phyloP scores from a whole-genome alignment of 805 yeast species.

The Blastobotrys americana region DNA sequence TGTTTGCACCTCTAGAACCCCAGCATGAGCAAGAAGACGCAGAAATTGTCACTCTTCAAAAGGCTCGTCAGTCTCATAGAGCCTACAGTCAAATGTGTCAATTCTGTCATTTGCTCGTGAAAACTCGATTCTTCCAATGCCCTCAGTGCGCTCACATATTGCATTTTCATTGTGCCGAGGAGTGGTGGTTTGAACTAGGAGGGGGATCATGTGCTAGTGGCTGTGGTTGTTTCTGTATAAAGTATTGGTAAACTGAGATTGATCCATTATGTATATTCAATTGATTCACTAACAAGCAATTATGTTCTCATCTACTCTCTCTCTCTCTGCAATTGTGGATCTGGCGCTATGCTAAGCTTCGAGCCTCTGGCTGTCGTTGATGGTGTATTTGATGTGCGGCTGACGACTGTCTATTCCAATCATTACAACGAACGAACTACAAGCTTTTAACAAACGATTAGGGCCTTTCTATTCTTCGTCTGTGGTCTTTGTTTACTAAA shows the following conservation, averaged over 20 bases:
- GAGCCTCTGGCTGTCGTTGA: no score
- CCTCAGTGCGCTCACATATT: slow-evolving; percentile 68
- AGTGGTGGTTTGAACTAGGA: slow-evolving; percentile 60
- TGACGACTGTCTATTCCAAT: no score
- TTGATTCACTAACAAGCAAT: no score
- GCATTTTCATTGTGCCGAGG: slow-evolving; percentile 70
- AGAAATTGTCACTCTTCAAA: slow-evolving; percentile 11
- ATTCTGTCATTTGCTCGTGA: slow-evolving; percentile 55
- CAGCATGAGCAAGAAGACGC: background rate
- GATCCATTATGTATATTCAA: no score
- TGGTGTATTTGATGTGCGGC: no score
- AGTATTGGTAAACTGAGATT: background rate
- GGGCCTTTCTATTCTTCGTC: no score
- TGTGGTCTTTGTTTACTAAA: no score
- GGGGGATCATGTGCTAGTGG: slow-evolving; percentile 3
- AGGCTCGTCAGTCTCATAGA: slow-evolving; percentile 9
- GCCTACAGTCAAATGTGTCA: slow-evolving; percentile 43
- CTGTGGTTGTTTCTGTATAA: slow-evolving; percentile 3
- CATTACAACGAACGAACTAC: no score
- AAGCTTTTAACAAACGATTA: no score
- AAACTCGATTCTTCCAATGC: slow-evolving; percentile 59
- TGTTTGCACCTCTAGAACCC: slow-evolving; percentile 6
- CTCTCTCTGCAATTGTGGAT: no score
- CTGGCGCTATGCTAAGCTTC: no score
- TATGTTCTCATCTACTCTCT: no score